Evolutionary conservation across 352 stramenopile genomes (phyloP).

Genomic region (Globisporangium camurandrum): DNA sequence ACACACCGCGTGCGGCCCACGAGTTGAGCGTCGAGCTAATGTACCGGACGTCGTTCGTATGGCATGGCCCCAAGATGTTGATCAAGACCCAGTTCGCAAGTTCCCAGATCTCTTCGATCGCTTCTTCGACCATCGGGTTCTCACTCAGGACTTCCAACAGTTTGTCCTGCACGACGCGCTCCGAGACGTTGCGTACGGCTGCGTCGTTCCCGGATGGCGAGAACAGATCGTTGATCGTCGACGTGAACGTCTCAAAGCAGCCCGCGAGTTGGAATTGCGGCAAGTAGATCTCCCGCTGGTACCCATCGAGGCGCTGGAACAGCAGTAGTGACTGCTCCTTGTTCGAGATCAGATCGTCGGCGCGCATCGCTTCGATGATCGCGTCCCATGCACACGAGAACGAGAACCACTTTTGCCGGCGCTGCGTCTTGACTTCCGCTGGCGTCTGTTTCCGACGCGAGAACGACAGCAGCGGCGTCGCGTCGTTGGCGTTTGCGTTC

Average conservation of each 20-base stretch:
- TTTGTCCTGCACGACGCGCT: conserved; percentile 74
- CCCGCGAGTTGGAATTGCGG: conserved; percentile 97
- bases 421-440: conserved; percentile 83
- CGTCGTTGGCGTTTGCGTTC: conserved; percentile 21
- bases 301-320: conserved; percentile 94
- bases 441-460: conserved; percentile 78
- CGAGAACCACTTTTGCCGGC: conserved; percentile 97
- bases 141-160: conserved; percentile 74
- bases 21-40: conserved; percentile 83
- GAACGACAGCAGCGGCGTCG: conserved; percentile 80
- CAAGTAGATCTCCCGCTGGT: conserved; percentile 97
- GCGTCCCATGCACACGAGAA: conserved; percentile 98
- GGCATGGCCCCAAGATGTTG: conserved; percentile 91
- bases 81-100: conserved; percentile 92
- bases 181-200: conserved; percentile 42
- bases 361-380: conserved; percentile 94
- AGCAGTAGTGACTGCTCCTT: conserved; percentile 88
- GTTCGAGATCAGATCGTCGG: conserved; percentile 88
- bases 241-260: conserved; percentile 91
- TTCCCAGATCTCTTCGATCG: conserved; percentile 96
- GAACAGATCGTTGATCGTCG: conserved; percentile 68
- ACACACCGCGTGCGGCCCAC: conserved; percentile 71
- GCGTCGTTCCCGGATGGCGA: no score
- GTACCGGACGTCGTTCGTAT: conserved; percentile 92
- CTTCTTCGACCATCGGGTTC: conserved; percentile 82